These are phyloP conservation scores for Colletotrichum viniferum DNA, from an alignment of 2,329 filamentous ascomycete species.

Conservation along the genomic window DNA sequence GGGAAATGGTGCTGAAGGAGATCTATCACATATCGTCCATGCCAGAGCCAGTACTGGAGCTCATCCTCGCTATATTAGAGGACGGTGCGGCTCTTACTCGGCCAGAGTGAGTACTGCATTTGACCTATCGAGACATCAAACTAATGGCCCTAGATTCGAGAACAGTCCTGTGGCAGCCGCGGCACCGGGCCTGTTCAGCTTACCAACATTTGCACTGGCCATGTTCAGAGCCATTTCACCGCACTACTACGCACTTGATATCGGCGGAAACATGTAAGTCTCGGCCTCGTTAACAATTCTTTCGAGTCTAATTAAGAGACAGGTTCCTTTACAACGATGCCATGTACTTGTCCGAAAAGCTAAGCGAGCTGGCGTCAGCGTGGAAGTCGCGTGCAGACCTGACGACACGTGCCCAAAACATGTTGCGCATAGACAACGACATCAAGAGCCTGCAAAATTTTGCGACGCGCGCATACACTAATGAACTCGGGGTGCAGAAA, in stretches of 20 bases:
- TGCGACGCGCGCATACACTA: slow-evolving; percentile 64
- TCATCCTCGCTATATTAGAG: slow-evolving; percentile 64
- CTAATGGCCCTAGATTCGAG: slow-evolving; percentile 36
- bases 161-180: slow-evolving; percentile 68
- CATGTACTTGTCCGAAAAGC: slow-evolving; percentile 63
- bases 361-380: slow-evolving; percentile 50
- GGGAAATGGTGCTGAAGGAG: slow-evolving; percentile 81
- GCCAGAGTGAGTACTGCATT: slow-evolving; percentile 43
- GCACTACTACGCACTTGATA: slow-evolving; percentile 70
- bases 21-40: slow-evolving; percentile 88
- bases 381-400: slow-evolving; percentile 63
- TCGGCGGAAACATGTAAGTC: slow-evolving; percentile 69
- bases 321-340: slow-evolving; percentile 73
- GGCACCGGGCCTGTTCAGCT: slow-evolving; percentile 70
- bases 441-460: slow-evolving; percentile 64
- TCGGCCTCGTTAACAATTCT: background rate
- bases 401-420: slow-evolving; percentile 50
- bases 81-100: slow-evolving; percentile 65
- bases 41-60: slow-evolving; percentile 75
- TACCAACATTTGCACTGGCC: slow-evolving; percentile 76
- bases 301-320: slow-evolving; percentile 23
- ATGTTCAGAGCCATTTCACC: slow-evolving; percentile 80
- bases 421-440: slow-evolving; percentile 65
- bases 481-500: slow-evolving; percentile 65
- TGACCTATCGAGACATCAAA: background rate